These are phyloP conservation scores for Colletotrichum sp. DNA, from an alignment of 2,329 filamentous ascomycete species.

Conservation along the genomic window DNA sequence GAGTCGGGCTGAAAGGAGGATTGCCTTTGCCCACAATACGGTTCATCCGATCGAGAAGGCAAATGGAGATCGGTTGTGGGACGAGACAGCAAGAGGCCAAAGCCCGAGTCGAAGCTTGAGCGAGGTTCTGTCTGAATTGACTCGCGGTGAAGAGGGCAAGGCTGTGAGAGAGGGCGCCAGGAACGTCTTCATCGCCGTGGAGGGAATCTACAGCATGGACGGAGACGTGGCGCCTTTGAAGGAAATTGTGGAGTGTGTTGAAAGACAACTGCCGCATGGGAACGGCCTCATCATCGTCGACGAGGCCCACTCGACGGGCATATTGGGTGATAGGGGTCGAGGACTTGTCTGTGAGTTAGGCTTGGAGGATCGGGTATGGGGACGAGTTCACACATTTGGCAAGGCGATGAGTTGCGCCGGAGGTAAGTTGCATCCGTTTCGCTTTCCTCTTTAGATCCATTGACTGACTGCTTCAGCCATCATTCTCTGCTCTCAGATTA, in stretches of 20 bases:
- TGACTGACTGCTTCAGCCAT: conserved; percentile 40
- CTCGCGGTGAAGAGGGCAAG: conserved; percentile 34
- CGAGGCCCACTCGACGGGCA: conserved; percentile 70
- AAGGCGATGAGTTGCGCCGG: conserved; percentile 73
- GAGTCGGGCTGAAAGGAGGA: conserved; percentile 54
- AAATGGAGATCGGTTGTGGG: background rate
- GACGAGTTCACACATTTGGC: conserved; percentile 68
- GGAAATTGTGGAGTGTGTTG: conserved; percentile 62
- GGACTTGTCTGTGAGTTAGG: conserved; percentile 63
- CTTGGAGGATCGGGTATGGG: conserved; percentile 60
- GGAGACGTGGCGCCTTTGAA: conserved; percentile 71
- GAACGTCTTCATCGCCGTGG: conserved; percentile 71
- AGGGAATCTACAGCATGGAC: conserved; percentile 83
- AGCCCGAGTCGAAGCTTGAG: conserved; percentile 26
- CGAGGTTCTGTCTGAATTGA: conserved; percentile 31
- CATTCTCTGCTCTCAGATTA: conserved; percentile 63
- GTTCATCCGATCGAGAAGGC: conserved; percentile 27
- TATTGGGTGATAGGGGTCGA: conserved; percentile 58
- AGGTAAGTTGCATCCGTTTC: conserved; percentile 50
- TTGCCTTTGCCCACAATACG: conserved; percentile 64
- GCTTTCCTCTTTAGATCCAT: accelerated
- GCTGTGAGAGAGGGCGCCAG: conserved; percentile 37
- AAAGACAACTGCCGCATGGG: conserved; percentile 55
- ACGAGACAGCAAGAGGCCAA: background rate
- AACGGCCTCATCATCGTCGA: conserved; percentile 71